Evolutionary conservation across 2,329 filamentous ascomycete species (phyloP), one percentile per base, ranked within the genome.

Genomic region (Diaporthe batatas): DNA sequence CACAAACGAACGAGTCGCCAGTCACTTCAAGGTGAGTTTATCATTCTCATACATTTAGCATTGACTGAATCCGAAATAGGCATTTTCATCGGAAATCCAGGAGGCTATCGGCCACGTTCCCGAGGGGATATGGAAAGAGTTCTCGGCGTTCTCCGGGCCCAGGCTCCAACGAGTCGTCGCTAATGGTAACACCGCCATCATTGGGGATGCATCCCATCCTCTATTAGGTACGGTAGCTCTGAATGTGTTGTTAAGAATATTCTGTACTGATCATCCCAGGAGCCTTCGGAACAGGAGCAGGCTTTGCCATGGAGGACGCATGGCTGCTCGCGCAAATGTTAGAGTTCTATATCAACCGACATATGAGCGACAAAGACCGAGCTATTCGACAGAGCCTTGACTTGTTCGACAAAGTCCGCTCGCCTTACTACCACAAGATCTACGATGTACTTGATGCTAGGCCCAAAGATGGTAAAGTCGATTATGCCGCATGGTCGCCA

Each of bases 261-360:
- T 11, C 10, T 2, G 11, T 23, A 1, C 47, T 42, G 42, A 65
- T 11, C 6, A 8, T 4, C 10, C 3, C 14, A 72, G 70, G 70
- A 11, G 70, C 70, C 6, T 72, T 72, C 18, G 70, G 70, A 1
- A 68, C 70, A 25, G 70, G 70, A 21, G 70, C 71, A 6, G 71
- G 71, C 3, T 72, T 72, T 8, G 71, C 71, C 7, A 69, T 72
- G 71, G 71, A 72, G 34, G 71, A 72, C 10, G 64, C 44, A 11
- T 72, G 71, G 71, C 34, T 68, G 6, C 44, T 72, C 4, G 71
- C 71, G 23, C 71, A 72, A 16, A 32, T 72, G 2, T 44, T 72
- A 7, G 64, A 72, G 18, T 16, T 69, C 12, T 62, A 29, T 14
- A 3, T 68, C 21, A 32, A 47, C 32, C 59, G 11, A n/a, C 34